Percentiles rank a stretch among this genome's conserved stretches.
Conservation (phyloP, 148 eudicot species). For the Camellia sinensis region DNA sequence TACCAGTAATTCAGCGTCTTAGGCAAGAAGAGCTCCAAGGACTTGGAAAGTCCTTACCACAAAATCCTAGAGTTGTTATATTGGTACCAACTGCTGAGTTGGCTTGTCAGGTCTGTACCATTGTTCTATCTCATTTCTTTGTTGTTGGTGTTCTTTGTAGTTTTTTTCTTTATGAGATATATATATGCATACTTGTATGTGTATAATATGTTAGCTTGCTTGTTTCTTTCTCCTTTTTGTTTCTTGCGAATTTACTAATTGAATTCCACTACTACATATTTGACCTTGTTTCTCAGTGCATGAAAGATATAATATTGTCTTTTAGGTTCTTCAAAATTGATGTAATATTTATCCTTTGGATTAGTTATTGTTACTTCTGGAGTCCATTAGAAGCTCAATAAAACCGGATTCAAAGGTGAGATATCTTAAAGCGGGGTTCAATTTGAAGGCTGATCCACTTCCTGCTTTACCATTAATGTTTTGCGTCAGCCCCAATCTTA, state of each 20-base stretch:
- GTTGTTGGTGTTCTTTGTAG: neutral
- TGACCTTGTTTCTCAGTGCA: constrained; percentile 4
- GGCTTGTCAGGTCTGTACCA: constrained; percentile 73
- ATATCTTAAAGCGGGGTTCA: too few relatives aligned
- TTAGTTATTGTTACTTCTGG: too few relatives aligned
- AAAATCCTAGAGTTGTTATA: constrained; percentile 79
- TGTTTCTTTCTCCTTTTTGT: neutral
- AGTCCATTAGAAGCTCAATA: too few relatives aligned
- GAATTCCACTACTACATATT: neutral
- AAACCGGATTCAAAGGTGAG: too few relatives aligned
- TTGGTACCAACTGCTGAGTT: constrained; percentile 97
- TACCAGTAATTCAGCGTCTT: constrained; percentile 81
- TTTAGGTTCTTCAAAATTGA: neutral
- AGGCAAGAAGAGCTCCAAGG: constrained; percentile 88
- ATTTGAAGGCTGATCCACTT: too few relatives aligned
- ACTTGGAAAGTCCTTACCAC: constrained; percentile 58
- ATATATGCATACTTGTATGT: neutral
- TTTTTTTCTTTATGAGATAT: neutral
- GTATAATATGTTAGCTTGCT: neutral
- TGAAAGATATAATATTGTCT: neutral
- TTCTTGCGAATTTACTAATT: neutral
- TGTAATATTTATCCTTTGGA: neutral
- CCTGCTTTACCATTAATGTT: too few relatives aligned
- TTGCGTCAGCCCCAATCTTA: too few relatives aligned
- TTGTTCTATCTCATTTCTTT: constrained; percentile 9